Evolutionary conservation across 169 alveolate genomes (phyloP).

Genomic region (Plasmodium fragile): DNA sequence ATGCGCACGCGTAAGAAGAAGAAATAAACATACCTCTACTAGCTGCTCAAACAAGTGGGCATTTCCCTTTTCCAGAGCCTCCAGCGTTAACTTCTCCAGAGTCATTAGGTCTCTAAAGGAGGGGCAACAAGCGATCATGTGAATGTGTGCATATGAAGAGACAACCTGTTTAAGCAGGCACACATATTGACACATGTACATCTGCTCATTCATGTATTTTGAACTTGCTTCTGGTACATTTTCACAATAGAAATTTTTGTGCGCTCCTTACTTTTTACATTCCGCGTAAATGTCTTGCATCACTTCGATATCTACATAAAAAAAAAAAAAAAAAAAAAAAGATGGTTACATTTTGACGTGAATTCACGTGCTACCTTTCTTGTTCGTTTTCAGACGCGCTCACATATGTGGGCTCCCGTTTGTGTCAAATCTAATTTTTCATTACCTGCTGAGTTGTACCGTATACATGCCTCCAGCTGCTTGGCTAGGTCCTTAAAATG

Average conservation of each 20-base stretch:
- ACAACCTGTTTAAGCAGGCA: background rate
- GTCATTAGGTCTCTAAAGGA: constrained; percentile 36
- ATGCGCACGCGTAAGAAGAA: background rate
- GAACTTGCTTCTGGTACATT: background rate
- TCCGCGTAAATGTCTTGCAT: constrained; percentile 64
- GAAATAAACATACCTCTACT: constrained; percentile 41
- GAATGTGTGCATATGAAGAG: background rate
- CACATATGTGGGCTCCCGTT: background rate
- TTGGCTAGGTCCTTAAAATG: constrained; percentile 66
- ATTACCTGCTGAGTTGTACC: constrained; percentile 48
- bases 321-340: background rate
- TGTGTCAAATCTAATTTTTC: background rate
- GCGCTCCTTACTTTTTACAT: constrained; percentile 65
- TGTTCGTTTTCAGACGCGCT: background rate
- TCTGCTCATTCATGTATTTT: background rate
- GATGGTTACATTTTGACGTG: background rate
- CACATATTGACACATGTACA: background rate
- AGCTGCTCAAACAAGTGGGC: constrained; percentile 41
- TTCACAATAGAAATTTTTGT: background rate
- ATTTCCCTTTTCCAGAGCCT: constrained; percentile 58
- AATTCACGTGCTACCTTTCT: background rate
- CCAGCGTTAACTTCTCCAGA: constrained; percentile 58
- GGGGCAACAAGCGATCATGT: background rate
- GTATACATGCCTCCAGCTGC: constrained; percentile 71
- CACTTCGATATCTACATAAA: constrained; percentile 60